Conservation (phyloP, 805 yeast species). For the Blastobotrys attinorum region DNA sequence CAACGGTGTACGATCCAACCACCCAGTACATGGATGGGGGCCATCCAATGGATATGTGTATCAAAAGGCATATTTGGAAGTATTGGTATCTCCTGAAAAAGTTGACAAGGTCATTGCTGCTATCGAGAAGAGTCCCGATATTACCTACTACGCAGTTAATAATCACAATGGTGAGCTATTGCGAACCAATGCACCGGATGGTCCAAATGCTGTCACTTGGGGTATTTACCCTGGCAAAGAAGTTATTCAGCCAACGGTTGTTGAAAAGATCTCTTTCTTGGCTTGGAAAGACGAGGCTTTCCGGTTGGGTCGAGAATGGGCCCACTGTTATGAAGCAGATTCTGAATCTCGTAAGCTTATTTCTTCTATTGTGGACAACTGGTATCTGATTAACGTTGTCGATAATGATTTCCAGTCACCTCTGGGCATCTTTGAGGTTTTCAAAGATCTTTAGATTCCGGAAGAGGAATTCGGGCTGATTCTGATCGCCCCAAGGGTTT, state of each 20-base stretch:
- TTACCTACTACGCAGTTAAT: slow-evolving; percentile 75
- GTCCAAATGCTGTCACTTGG: slow-evolving; percentile 96
- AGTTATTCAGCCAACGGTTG: slow-evolving; percentile 91
- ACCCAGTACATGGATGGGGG: slow-evolving; percentile 86
- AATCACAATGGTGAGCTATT: slow-evolving; percentile 44
- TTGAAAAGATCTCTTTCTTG: slow-evolving; percentile 80
- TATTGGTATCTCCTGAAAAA: slow-evolving; percentile 58
- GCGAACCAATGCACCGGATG: slow-evolving; percentile 61
- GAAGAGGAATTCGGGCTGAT: too few species aligned
- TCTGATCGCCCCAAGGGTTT: too few species aligned
- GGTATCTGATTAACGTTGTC: slow-evolving; percentile 77
- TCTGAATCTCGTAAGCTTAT: slow-evolving; percentile 36
- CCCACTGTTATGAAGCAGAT: slow-evolving; percentile 25
- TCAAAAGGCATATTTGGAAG: slow-evolving; percentile 89
- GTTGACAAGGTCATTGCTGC: slow-evolving; percentile 38
- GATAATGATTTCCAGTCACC: slow-evolving; percentile 61
- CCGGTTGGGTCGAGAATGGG: slow-evolving; percentile 78
- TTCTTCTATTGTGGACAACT: slow-evolving; percentile 44
- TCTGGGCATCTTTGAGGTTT: slow-evolving; percentile 25
- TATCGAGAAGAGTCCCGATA: slow-evolving; percentile 39
- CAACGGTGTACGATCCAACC: slow-evolving; percentile 66
- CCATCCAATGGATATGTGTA: slow-evolving; percentile 88
- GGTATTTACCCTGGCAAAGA: slow-evolving; percentile 96
- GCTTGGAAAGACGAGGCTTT: slow-evolving; percentile 98
- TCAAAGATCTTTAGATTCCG: slow-evolving; percentile 11